Evolutionary conservation across 2,329 filamentous ascomycete genomes (phyloP).

Genomic region (Tolypocladium ophioglossoides): DNA sequence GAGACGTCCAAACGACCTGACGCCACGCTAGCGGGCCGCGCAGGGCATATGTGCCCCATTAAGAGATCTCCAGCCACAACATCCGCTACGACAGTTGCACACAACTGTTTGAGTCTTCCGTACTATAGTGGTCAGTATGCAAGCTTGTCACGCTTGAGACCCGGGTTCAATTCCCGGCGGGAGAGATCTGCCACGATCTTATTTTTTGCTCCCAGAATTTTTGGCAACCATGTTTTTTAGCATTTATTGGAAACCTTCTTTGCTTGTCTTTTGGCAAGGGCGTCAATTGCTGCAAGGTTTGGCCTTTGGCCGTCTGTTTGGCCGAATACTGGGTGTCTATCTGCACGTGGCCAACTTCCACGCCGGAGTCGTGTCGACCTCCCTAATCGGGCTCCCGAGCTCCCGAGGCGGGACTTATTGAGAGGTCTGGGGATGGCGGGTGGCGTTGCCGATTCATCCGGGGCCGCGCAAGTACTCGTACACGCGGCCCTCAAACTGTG

Average conservation of each 20-base stretch:
- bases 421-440: too few relatives aligned
- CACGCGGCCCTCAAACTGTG: too few relatives aligned
- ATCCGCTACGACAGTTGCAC: slow-evolving; percentile 7
- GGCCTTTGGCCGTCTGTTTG: too few relatives aligned
- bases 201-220: not conserved
- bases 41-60: not conserved
- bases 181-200: slow-evolving; percentile 5
- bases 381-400: not conserved
- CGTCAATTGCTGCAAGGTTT: too few relatives aligned
- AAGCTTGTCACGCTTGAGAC: slow-evolving; percentile 14
- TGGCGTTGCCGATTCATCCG: not conserved
- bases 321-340: too few relatives aligned
- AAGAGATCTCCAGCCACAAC: not conserved
- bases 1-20: too few relatives aligned
- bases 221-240: slow-evolving; percentile 4
- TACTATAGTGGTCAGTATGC: slow-evolving; percentile 22
- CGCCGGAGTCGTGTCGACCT: not conserved
- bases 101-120: slow-evolving; percentile 14
- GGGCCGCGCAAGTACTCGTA: not conserved
- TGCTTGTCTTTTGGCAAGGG: not conserved
- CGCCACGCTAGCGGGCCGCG: not conserved
- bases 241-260: not conserved
- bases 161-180: slow-evolving; percentile 13
- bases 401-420: not conserved
- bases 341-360: not conserved